Evolutionary conservation across 345 rosid species (phyloP).

Genomic region (Salix udensis): DNA sequence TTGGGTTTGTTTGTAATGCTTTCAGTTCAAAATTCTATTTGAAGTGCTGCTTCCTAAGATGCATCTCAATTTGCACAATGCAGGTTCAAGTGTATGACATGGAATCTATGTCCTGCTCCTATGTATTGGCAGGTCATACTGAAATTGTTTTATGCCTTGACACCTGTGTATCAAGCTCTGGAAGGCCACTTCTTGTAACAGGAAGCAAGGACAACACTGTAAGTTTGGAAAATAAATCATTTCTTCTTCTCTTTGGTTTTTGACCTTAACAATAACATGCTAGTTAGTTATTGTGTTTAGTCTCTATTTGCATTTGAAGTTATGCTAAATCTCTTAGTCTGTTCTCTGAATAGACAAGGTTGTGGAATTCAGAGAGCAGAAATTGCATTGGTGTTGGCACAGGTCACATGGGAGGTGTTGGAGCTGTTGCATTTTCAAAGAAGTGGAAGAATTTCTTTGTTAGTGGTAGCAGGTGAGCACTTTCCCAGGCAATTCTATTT

Average conservation of each 20-base stretch:
- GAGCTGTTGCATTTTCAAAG: slow-evolving; percentile 86
- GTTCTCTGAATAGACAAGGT: slow-evolving; percentile 58
- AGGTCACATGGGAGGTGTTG: slow-evolving; percentile 89
- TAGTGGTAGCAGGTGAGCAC: slow-evolving; percentile 83
- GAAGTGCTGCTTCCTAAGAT: slow-evolving; percentile 15
- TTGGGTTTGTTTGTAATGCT: slow-evolving; percentile 8
- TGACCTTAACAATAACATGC: neutral
- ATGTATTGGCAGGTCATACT: slow-evolving; percentile 78
- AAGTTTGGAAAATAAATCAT: slow-evolving; percentile 24
- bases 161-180: slow-evolving; percentile 60
- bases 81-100: slow-evolving; percentile 92
- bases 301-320: slow-evolving; percentile 6
- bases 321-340: neutral
- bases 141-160: slow-evolving; percentile 81
- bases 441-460: slow-evolving; percentile 63
- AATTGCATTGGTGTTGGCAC: slow-evolving; percentile 79
- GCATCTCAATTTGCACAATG: slow-evolving; percentile 15
- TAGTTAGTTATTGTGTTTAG: neutral
- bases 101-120: slow-evolving; percentile 88
- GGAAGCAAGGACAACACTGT: slow-evolving; percentile 93
- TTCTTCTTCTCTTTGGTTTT: neutral
- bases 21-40: slow-evolving; percentile 1
- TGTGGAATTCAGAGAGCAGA: slow-evolving; percentile 70
- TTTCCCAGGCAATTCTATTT: neutral
- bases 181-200: slow-evolving; percentile 59